A percentile compares a stretch with the other conserved stretches of the same genome.
Conservation (phyloP, 768 basidiomycete genomes). For the Amanita brunnescens region DNA sequence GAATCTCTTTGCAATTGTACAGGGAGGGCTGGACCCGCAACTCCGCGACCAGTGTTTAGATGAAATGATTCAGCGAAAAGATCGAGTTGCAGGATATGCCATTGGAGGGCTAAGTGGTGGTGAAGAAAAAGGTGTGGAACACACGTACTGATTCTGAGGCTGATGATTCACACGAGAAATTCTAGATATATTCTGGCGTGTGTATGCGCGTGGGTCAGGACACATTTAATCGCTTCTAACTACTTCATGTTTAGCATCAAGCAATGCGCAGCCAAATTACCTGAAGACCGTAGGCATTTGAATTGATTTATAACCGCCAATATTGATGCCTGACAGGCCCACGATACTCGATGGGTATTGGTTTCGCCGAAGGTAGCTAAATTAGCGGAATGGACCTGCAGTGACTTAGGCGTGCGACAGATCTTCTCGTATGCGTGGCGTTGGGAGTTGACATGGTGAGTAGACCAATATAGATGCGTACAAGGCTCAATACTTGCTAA, state of each 20-base stretch:
- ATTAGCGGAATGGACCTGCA: not conserved
- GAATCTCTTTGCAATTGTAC: slow-evolving; percentile 88
- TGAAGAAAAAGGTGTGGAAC: slow-evolving; percentile 70
- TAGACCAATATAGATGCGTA: not conserved
- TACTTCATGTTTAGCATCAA: slow-evolving; percentile 45
- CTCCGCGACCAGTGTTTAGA: slow-evolving; percentile 72
- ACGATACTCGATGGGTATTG: slow-evolving; percentile 88
- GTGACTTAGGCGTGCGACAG: slow-evolving; percentile 25
- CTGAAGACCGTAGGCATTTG: slow-evolving; percentile 56
- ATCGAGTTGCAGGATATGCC: slow-evolving; percentile 81
- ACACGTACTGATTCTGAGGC: not conserved
- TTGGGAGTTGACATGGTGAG: slow-evolving; percentile 88
- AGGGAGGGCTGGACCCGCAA: slow-evolving; percentile 69
- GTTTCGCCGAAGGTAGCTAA: slow-evolving; percentile 75
- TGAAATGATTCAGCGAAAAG: slow-evolving; percentile 71
- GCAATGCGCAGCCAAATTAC: slow-evolving; percentile 73
- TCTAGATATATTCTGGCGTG: slow-evolving; percentile 77
- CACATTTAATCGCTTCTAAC: not conserved
- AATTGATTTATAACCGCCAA: not conserved
- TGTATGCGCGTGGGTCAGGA: slow-evolving; percentile 36
- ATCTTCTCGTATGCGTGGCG: slow-evolving; percentile 84
- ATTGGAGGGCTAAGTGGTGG: slow-evolving; percentile 89
- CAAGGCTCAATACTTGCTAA: slow-evolving; percentile 17
- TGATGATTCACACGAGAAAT: not conserved
- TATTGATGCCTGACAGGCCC: slow-evolving; percentile 42